Base-by-base conservation (phyloP, 257 asterid species). In the Knoxia roxburghii region DNA sequence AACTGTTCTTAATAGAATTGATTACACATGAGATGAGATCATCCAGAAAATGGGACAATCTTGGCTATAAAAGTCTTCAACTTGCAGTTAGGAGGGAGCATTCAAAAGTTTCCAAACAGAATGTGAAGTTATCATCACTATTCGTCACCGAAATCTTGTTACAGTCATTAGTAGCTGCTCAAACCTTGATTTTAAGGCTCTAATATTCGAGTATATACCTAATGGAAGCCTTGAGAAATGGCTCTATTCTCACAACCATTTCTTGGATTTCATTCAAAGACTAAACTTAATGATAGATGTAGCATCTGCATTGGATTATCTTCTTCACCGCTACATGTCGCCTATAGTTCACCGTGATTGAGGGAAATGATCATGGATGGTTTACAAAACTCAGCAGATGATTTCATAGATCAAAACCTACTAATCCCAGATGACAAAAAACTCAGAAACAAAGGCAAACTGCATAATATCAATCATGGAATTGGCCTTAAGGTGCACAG, bases 141-240 rank as follows among this genome's bases (percentile, higher is more conserved):
- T 54, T 55, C 64, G 64, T 6, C 64, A 68, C 0, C 2, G 64
- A 54, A 52, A 53, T 43, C 72, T 67, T 3, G 43, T 54, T 40
- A 52, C 27, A 17, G 72, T 67, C 6, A 54, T 67, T 1, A 67
- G 64, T 54, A 41, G 54, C n/a, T n/a, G n/a, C n/a, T n/a, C n/a
- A n/a, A n/a, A n/a, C n/a, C n/a, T n/a, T n/a, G n/a, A n/a, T n/a
- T n/a, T n/a, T n/a, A n/a, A n/a, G n/a, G n/a, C n/a, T n/a, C n/a
- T n/a, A n/a, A n/a, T n/a, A n/a, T n/a, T n/a, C n/a, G n/a, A n/a
- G n/a, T n/a, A n/a, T n/a, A n/a, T n/a, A n/a, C n/a, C n/a, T n/a
- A n/a, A n/a, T n/a, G n/a, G n/a, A n/a, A n/a, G n/a, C n/a, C n/a
- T n/a, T n/a, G n/a, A n/a, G n/a, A n/a, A n/a, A n/a, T n/a, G n/a